Evolutionary conservation across 768 basidiomycete genomes (phyloP).

Genomic region (Boletus insuetus): DNA sequence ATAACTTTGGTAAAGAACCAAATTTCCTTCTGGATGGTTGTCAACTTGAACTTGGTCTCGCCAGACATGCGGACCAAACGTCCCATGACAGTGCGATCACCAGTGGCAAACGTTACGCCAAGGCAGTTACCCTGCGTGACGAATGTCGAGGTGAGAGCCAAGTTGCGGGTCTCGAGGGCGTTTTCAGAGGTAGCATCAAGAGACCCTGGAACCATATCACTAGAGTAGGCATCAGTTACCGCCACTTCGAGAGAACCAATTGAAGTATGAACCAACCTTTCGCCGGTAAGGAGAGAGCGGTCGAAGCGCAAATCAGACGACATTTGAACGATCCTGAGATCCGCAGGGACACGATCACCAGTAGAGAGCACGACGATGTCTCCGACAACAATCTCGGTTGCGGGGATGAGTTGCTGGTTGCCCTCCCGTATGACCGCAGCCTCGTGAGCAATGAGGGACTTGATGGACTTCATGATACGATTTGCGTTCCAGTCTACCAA

Average conservation of each 20-base stretch:
- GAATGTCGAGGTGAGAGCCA: slow-evolving; percentile 47
- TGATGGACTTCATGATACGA: slow-evolving; percentile 54
- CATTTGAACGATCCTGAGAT: slow-evolving; percentile 51
- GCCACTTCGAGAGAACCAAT: not conserved
- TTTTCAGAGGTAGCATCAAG: slow-evolving; percentile 50
- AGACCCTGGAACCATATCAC: slow-evolving; percentile 44
- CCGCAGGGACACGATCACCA: slow-evolving; percentile 59
- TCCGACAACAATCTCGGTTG: slow-evolving; percentile 57
- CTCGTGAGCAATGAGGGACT: slow-evolving; percentile 56
- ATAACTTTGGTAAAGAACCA: slow-evolving; percentile 55
- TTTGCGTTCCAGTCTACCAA: slow-evolving; percentile 49
- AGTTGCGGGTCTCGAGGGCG: slow-evolving; percentile 44
- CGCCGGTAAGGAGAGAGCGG: slow-evolving; percentile 52
- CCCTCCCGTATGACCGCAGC: slow-evolving; percentile 54
- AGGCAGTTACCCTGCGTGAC: slow-evolving; percentile 41
- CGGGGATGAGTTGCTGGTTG: slow-evolving; percentile 43
- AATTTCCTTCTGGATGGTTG: slow-evolving; percentile 46
- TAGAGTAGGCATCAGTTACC: slow-evolving; percentile 5
- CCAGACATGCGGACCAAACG: slow-evolving; percentile 54
- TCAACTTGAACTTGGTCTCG: slow-evolving; percentile 43
- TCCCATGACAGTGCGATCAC: slow-evolving; percentile 48
- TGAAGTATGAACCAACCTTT: slow-evolving; percentile 29
- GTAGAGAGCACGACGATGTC: slow-evolving; percentile 52
- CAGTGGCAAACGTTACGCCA: slow-evolving; percentile 42
- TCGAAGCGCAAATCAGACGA: slow-evolving; percentile 53